Evolutionary conservation across 805 yeast species (phyloP), one percentile per base, ranked within the genome.

Genomic region (Zygoascus bituminiphila): DNA sequence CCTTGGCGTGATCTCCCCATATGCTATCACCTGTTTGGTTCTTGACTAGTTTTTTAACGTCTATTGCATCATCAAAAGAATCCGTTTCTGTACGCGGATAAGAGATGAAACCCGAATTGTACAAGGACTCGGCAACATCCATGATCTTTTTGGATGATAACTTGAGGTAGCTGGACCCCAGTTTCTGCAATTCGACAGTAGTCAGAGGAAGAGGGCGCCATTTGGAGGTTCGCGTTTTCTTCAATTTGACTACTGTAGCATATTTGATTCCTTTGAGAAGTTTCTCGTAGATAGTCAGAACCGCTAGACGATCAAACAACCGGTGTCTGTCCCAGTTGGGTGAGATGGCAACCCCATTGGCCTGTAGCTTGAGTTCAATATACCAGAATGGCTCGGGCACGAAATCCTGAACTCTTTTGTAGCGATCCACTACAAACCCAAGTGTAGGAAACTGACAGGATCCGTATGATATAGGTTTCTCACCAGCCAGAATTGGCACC

Each of bases 71-170:
- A 1, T 95, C 96, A 58, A 85, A 94, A 21, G 68, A 75, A 62
- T 93, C 97, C 0, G 99, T 93, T 61, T 93, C 99, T 0, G 99
- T 93, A 71, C 99, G 83, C 2, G 99, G 99, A 62, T 93, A 93
- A 0, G 97, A 88, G 1, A 93, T 71, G 59, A 79, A 87, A 0
- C 98, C 98, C 43, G 75, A 72, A 50, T 84, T 88, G 63, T 93
- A 93, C 21, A 93, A 72, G 54, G 77, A 77, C 64, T 93, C 98
- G 0, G 99, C 98, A 0, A 59, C 50, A 22, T 76, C 78, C 57
- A 93, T 69, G 2, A 96, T 79, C 43, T 74, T 75, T 58, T 89
- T 88, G 0, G 98, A 93, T 57, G 85, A 77, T 72, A 88, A 66
- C 53, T 80, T 84, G 60, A 89, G 80, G 57, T 69, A 77, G 23